A percentile compares a stretch with the other conserved stretches of the same genome.
Evolutionary conservation across 1,139 yeast species (phyloP).

Genomic region (Magnusiomyces paraingens): DNA sequence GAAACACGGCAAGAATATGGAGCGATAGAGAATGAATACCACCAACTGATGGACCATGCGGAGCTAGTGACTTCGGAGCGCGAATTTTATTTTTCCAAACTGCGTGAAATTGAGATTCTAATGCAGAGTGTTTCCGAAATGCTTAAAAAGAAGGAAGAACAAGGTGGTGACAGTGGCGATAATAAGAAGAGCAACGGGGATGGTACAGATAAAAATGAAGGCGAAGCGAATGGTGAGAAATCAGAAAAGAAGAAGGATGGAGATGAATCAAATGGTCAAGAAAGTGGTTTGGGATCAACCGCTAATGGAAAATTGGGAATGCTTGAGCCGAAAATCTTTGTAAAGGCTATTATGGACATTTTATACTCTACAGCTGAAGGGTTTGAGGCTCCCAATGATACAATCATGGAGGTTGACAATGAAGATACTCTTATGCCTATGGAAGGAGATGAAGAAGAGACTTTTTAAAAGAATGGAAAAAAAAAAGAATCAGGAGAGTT

Average conservation of each 20-base stretch:
- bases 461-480: not conserved
- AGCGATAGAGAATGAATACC: constrained; percentile 40
- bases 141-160: constrained; percentile 35
- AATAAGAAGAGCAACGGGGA: too few species aligned
- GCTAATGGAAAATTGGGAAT: constrained; percentile 18
- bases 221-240: constrained; percentile 15
- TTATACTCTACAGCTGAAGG: constrained; percentile 81
- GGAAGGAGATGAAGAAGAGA: constrained; percentile 11
- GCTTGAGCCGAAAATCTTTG: constrained; percentile 35
- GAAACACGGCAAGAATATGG: constrained; percentile 23
- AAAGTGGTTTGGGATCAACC: constrained; percentile 30
- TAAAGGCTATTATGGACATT: constrained; percentile 63
- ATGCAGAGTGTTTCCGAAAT: constrained; percentile 59
- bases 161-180: constrained; percentile 23
- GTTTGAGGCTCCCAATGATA: constrained; percentile 33
- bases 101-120: constrained; percentile 80
- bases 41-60: constrained; percentile 44
- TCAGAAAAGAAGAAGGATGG: not conserved
- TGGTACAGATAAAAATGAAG: constrained; percentile 21
- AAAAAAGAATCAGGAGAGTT: not conserved
- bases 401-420: constrained; percentile 3
- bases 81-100: constrained; percentile 81
- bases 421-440: constrained; percentile 5
- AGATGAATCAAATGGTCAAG: constrained; percentile 24
- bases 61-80: constrained; percentile 52